Conservation (phyloP, 192 early-diverging fungal genomes). For the Coemansia sp. region DNA sequence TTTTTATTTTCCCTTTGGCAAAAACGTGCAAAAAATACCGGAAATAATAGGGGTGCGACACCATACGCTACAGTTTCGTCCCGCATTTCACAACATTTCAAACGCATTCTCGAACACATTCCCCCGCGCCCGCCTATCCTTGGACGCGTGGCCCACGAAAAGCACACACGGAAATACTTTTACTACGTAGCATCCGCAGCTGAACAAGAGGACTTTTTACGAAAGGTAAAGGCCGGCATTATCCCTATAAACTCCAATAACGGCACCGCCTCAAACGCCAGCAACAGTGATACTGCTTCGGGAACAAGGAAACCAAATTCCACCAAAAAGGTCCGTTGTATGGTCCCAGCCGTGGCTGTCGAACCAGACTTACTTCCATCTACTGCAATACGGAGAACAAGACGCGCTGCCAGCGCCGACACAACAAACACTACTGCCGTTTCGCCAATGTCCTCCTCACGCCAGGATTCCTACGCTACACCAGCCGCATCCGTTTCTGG, state of each 20-base stretch:
- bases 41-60: conserved; percentile 64
- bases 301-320: conserved; percentile 14
- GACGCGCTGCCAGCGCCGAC: conserved; percentile 39
- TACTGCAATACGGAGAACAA: conserved; percentile 17
- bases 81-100: conserved; percentile 87
- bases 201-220: conserved; percentile 49
- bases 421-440: background rate
- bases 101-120: conserved; percentile 72
- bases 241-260: conserved; percentile 28
- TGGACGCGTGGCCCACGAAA: conserved; percentile 67
- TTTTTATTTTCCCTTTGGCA: background rate
- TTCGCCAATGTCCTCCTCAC: background rate
- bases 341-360: conserved; percentile 47
- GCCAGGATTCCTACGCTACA: background rate
- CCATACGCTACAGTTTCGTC: conserved; percentile 89
- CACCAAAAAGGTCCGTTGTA: conserved; percentile 44
- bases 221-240: conserved; percentile 37
- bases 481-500: background rate
- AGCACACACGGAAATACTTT: conserved; percentile 70
- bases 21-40: background rate
- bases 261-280: conserved; percentile 3
- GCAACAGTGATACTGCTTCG: background rate
- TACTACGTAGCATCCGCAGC: conserved; percentile 67
- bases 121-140: conserved; percentile 73
- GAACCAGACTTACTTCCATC: conserved; percentile 32